Evolutionary conservation across 495 filamentous ascomycete genomes (phyloP).

Genomic region (Cudoniella acicularis): DNA sequence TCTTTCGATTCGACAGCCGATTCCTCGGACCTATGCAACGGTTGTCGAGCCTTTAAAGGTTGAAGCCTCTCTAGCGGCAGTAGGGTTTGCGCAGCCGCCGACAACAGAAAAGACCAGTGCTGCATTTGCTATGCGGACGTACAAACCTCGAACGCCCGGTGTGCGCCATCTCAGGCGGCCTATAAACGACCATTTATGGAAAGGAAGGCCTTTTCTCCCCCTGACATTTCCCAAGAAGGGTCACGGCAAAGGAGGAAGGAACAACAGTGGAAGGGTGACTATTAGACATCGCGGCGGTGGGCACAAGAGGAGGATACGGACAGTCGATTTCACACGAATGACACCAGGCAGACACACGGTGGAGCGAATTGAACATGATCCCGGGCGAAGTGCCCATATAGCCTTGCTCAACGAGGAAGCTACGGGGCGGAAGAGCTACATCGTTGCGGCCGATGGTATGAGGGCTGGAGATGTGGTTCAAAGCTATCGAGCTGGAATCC

Average conservation of each 20-base stretch:
- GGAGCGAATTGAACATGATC: conserved; percentile 94
- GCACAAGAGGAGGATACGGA: conserved; percentile 84
- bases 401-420: conserved; percentile 73
- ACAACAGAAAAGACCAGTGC: conserved; percentile 13
- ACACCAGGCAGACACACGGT: conserved; percentile 76
- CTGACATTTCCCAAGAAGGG: conserved; percentile 90
- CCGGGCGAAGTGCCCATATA: conserved; percentile 89
- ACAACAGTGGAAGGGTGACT: conserved; percentile 78
- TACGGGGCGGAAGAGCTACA: conserved; percentile 73
- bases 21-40: conserved; percentile 54
- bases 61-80: conserved; percentile 27
- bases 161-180: conserved; percentile 85
- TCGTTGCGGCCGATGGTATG: conserved; percentile 90
- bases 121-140: conserved; percentile 62
- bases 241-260: conserved; percentile 86
- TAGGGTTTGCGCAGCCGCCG: conserved; percentile 29
- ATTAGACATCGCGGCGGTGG: conserved; percentile 90
- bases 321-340: conserved; percentile 77
- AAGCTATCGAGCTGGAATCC: conserved; percentile 86
- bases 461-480: conserved; percentile 86
- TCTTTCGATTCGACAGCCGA: conserved; percentile 39
- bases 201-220: conserved; percentile 76
- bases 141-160: conserved; percentile 94
- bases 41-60: conserved; percentile 33
- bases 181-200: conserved; percentile 95